Evolutionary conservation across 2,329 filamentous ascomycete genomes (phyloP), one percentile per base, ranked within the genome.

Genomic region (Colletotrichum higginsianum): DNA sequence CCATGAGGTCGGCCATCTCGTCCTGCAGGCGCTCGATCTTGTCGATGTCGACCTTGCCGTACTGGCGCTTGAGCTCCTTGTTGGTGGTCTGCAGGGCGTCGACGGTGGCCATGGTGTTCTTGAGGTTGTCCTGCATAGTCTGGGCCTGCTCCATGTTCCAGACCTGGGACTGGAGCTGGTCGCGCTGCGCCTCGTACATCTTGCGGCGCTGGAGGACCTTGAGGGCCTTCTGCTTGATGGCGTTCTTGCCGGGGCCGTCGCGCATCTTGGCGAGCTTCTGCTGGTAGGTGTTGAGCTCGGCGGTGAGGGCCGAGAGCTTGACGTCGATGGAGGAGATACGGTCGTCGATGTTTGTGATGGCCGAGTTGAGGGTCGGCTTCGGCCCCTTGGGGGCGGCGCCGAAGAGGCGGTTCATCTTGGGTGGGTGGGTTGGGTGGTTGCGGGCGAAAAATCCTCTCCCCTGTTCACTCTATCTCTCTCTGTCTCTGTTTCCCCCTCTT

Each of bases 121-220:
- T 96, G 64, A 99, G 89, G 80, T 98, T 98, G 84, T 98, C 96
- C 85, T 97, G 95, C 96, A 98, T 98, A 89, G 95, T 97, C 80
- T 93, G 93, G 3, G 96, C 95, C 84, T 98, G 95, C 85, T 98
- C 95, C 95, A 99, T 98, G 85, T 98, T 98, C 95, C 95, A 98
- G 26, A 94, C 94, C 84, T 99, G 96, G 75, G 92, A 89, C 84
- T 97, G 93, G 65, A 98, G 91, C 84, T 98, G 95, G 78, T 98
- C 95, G 75, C 96, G 94, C 83, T 98, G 95, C 4, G 90, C 88
- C 84, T 99, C 96, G 90, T 98, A 97, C 83, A 95, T 92, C 81
- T 97, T 98, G 76, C 96, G 93, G 71, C 95, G 93, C 84, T 98
- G 94, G 2, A 98, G 91, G 13, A 98, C 91, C 78, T 98, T 98